phyloP scores from a whole-genome alignment of 495 filamentous ascomycete genomes.

The Bombardia bombarda region DNA sequence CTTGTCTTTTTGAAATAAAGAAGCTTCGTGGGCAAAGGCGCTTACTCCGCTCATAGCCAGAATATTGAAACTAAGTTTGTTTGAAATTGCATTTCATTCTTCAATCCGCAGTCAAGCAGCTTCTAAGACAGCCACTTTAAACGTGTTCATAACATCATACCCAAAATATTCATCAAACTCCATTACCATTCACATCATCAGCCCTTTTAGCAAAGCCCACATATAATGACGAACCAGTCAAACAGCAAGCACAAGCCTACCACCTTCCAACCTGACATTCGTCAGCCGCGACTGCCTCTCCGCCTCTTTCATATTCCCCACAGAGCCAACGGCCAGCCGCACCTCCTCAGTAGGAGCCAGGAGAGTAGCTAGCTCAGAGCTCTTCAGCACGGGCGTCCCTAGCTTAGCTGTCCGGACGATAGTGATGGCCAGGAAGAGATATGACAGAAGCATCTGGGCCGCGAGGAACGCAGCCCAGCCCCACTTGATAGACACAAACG shows the following conservation, averaged over 20 bases:
- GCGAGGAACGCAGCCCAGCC: conserved; percentile 3
- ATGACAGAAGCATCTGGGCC: conserved; percentile 4
- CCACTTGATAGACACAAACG: conserved; percentile 3
- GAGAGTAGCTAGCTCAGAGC: conserved; percentile 4
- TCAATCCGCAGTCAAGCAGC: too few relatives aligned
- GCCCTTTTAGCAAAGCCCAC: too few relatives aligned
- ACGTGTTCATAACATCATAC: too few relatives aligned
- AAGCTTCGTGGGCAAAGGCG: too few relatives aligned
- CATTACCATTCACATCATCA: too few relatives aligned
- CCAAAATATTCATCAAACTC: too few relatives aligned
- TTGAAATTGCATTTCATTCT: too few relatives aligned
- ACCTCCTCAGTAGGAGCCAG: neutral
- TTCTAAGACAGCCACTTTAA: too few relatives aligned
- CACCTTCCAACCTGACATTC: neutral
- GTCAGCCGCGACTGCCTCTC: neutral
- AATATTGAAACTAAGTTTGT: too few relatives aligned
- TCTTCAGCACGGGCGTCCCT: conserved; percentile 2
- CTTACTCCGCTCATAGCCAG: too few relatives aligned
- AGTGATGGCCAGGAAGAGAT: conserved; percentile 1
- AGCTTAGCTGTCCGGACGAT: conserved; percentile 2
- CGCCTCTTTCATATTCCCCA: neutral
- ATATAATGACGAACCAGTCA: too few relatives aligned
- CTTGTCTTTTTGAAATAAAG: too few relatives aligned
- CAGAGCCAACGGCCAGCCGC: neutral
- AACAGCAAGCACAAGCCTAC: neutral